Base-by-base conservation (phyloP, 192 early-diverging fungal genomes). In the Backusella liffmaniae region DNA sequence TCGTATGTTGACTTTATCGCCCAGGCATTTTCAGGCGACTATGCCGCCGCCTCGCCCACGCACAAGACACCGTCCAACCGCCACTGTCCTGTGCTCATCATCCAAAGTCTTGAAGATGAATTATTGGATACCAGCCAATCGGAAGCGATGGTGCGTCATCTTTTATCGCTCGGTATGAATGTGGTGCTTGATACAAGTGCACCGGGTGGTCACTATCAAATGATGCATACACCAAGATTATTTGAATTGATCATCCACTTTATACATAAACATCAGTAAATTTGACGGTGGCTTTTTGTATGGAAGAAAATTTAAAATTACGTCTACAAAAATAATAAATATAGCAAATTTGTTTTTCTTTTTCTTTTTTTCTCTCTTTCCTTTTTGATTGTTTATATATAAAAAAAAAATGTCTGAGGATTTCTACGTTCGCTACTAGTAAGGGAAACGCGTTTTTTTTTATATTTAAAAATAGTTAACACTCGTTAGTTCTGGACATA, bases 401-500 rank as follows among this genome's bases (percentile, higher is more conserved):
- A 37, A 39, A 36, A 67, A 41, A 42, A 41, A 69, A 32, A 84
- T 84, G 82, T 77, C 71, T 3, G 79, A 85, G 12, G 84, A 85
- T 35, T 85, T 85, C 67, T 85, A 85, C 74, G 79, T 85, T 37
- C 78, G 84, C 23, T 85, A 85, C 56, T 85, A 85, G 84, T 85
- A 85, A 72, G 84, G 76, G 13, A 35, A 15, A 46, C 29, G 49
- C n/a, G 35, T 74, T 18, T 49, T 46, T 49, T 46, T 49, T 18
- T 46, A 18, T 49, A 5, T 34, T 7, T 12, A 30, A 26, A 37
- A 7, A 26, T 30, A 39, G 13, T 37, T 1, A 59, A n/a, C 35
- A 3, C 37, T 21, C 37, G 23, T 34, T 35, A 94, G 93, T 76
- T 90, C 94, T 18, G 97, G 98, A 7, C 96, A 98, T 79, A 90